Conservation (phyloP, 192 early-diverging fungal genomes). For the Backusella liffmaniae region DNA sequence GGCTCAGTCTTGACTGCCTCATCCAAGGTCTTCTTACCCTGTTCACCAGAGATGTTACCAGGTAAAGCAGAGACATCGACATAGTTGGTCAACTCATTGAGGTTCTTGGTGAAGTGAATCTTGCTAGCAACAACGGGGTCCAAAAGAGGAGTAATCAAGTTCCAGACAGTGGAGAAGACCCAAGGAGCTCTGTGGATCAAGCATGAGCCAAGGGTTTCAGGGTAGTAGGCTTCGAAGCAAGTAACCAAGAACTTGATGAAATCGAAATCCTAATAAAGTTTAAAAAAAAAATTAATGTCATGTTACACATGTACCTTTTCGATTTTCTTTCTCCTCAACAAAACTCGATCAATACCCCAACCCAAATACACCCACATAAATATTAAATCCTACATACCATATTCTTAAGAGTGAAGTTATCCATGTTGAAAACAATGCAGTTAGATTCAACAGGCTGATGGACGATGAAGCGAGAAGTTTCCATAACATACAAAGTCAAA, state of each 20-base stretch:
- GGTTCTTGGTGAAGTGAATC: constrained; percentile 68
- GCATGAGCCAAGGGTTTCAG: constrained; percentile 80
- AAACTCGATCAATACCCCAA: not conserved
- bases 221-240: constrained; percentile 88
- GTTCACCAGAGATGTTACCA: constrained; percentile 54
- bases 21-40: not conserved
- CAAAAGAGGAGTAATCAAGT: constrained; percentile 75
- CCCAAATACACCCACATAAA: not conserved
- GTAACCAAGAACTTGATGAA: constrained; percentile 76
- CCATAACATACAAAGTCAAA: constrained; percentile 73
- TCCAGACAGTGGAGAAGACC: constrained; percentile 86
- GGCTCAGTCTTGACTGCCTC: not conserved
- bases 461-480: constrained; percentile 65
- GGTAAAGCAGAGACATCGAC: constrained; percentile 63
- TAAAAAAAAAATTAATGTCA: not conserved
- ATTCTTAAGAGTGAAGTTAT: constrained; percentile 69
- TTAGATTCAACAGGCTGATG: constrained; percentile 66
- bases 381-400: constrained; percentile 39
- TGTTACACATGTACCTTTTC: constrained; percentile 10
- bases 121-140: constrained; percentile 93
- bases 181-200: constrained; percentile 88
- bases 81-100: constrained; percentile 60
- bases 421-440: constrained; percentile 78
- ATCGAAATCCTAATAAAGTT: constrained; percentile 56
- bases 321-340: constrained; percentile 8